phyloP scores from a whole-genome alignment of 176 grass and related monocot genomes.

The Lolium perenne region DNA sequence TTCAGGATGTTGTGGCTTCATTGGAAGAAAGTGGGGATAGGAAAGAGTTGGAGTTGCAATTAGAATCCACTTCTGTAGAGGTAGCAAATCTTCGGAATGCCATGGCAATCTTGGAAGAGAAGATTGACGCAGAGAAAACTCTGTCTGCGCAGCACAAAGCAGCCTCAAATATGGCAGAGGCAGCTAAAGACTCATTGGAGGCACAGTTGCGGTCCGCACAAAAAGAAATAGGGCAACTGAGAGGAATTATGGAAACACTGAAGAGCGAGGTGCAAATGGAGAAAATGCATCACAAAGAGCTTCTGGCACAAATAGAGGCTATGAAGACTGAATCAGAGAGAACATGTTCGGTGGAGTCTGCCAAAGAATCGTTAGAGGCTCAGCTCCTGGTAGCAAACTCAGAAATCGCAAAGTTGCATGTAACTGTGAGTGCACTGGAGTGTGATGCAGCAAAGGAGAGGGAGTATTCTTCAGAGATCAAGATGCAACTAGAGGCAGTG shows the following conservation, averaged over 20 bases:
- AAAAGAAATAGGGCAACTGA: constrained; percentile 54
- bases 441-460: constrained; percentile 49
- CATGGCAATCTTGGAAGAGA: constrained; percentile 66
- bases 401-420: constrained; percentile 40
- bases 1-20: constrained; percentile 44
- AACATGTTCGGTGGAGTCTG: constrained; percentile 32
- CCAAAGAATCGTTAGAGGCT: constrained; percentile 52
- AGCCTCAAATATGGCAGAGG: constrained; percentile 53
- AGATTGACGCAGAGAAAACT: constrained; percentile 56
- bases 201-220: constrained; percentile 55
- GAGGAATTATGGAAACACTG: constrained; percentile 50
- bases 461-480: constrained; percentile 56
- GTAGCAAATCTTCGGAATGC: constrained; percentile 50
- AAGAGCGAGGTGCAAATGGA: constrained; percentile 58
- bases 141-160: constrained; percentile 59
- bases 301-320: constrained; percentile 51
- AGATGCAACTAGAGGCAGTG: constrained; percentile 64
- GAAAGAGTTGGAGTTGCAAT: constrained; percentile 65
- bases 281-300: constrained; percentile 53
- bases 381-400: constrained; percentile 50
- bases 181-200: constrained; percentile 59
- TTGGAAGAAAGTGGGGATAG: constrained; percentile 56
- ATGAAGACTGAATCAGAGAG: constrained; percentile 54
- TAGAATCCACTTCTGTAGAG: constrained; percentile 59
- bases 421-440: constrained; percentile 41